Evolutionary conservation across 2,329 filamentous ascomycete species (phyloP), one percentile per base, ranked within the genome.

Genomic region (Alternaria tenuissima): DNA sequence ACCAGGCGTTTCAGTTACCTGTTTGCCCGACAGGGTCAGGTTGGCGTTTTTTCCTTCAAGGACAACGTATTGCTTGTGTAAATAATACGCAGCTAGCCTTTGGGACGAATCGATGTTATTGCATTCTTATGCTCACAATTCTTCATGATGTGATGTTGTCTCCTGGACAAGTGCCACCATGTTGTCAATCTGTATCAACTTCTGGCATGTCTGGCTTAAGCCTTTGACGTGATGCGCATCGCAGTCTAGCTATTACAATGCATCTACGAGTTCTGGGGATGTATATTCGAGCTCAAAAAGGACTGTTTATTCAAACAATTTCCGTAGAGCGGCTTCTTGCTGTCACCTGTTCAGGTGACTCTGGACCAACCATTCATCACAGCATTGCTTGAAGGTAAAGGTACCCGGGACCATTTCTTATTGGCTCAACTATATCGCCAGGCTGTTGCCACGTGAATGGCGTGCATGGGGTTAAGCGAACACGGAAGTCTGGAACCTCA

Each of bases 11-110:
- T 4, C 18, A 16, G 46, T 18, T 41, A 52, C 53, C 53, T 60
- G 52, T 60, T 60, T 60, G 57, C 52, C 57, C 52, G 39, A 38
- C 22, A 61, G 59, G 59, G 59, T 58, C 59, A 61, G 59, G 59
- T 58, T 51, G 32, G 59, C 51, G 51, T 46, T 55, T 11, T 52
- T 48, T 16, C 5, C 12, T 36, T 39, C 24, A 26, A 26, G 24
- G 24, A 26, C 24, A 26, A 26, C 38, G 39, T 16, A 14, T 46
- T 47, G 18, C 46, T 48, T 4, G 36, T 28, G 34, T 52, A 14
- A 14, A 14, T 38, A 7, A 26, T 9, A 32, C 5, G 22, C 26
- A 36, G 47, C 47, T 20, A 28, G 48, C 28, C 34, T 39, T 41
- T 41, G 18, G 11, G 9, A 41, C 12, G 16, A 18, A 14, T 18